Evolutionary conservation across 2,329 filamentous ascomycete genomes (phyloP).

Genomic region (Pezicula neosporulosa): DNA sequence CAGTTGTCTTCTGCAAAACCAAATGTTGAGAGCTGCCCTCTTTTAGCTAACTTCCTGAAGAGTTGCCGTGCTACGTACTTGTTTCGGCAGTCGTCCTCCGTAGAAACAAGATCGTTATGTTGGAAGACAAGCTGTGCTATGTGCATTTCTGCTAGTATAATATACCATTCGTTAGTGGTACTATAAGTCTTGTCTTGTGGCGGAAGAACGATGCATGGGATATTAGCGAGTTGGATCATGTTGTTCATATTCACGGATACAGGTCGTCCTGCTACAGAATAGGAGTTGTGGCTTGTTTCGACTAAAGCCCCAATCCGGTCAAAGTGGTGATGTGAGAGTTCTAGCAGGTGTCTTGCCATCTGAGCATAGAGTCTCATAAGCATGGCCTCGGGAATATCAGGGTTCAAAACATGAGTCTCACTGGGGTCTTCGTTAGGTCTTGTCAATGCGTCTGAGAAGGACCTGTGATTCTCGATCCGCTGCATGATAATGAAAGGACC

Average conservation of each 20-base stretch:
- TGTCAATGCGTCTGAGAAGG: constrained; percentile 21
- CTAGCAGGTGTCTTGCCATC: constrained; percentile 10
- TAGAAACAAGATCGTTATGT: constrained; percentile 33
- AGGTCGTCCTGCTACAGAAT: constrained; percentile 7
- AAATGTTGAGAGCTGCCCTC: not conserved
- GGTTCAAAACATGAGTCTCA: constrained; percentile 24
- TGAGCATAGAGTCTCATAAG: constrained; percentile 10
- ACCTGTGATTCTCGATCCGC: constrained; percentile 21
- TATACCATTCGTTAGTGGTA: constrained; percentile 11
- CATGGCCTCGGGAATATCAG: constrained; percentile 12
- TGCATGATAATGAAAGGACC: constrained; percentile 34
- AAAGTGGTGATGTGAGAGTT: constrained; percentile 12
- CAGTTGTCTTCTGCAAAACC: constrained; percentile 19
- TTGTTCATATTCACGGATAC: constrained; percentile 15
- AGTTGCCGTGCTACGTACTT: constrained; percentile 40
- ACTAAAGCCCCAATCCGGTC: constrained; percentile 11
- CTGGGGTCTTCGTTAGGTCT: constrained; percentile 21
- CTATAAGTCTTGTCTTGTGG: constrained; percentile 5
- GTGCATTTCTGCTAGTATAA: constrained; percentile 25
- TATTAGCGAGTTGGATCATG: constrained; percentile 14
- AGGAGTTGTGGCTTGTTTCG: constrained; percentile 2
- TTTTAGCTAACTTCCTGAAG: constrained; percentile 25
- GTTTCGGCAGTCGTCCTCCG: constrained; percentile 36
- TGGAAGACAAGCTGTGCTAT: constrained; percentile 38
- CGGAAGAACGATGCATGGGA: constrained; percentile 10